Conservation (phyloP, 768 basidiomycete species). For the Austroboletus festivus region DNA sequence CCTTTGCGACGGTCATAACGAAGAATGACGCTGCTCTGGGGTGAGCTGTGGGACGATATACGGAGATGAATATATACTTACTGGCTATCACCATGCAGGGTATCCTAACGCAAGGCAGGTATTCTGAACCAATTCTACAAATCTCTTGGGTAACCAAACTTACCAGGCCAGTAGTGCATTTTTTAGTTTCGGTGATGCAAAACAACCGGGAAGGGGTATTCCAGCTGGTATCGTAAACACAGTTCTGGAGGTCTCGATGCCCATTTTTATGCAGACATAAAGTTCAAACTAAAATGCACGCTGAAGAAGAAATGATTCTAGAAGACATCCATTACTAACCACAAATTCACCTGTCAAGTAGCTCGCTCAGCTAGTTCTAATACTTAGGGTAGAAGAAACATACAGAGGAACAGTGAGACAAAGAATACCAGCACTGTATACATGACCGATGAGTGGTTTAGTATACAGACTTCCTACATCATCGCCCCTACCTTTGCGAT, state of each 20-base stretch:
- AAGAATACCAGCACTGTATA: background rate
- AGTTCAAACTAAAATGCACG: slow-evolving; percentile 2
- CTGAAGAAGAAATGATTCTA: background rate
- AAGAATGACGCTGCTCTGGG: slow-evolving; percentile 1
- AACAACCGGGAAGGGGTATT: background rate
- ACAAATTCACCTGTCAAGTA: slow-evolving; percentile 1
- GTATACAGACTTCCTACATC: background rate
- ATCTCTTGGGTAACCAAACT: background rate
- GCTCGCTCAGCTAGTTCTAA: too few relatives aligned
- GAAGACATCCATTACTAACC: background rate
- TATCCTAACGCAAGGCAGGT: background rate
- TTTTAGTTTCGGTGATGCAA: background rate
- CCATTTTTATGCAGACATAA: background rate
- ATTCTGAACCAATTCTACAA: background rate
- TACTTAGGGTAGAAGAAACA: background rate
- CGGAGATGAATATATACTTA: background rate
- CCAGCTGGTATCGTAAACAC: background rate
- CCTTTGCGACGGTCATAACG: slow-evolving; percentile 1
- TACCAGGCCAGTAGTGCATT: background rate
- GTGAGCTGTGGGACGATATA: background rate
- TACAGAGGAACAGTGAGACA: background rate
- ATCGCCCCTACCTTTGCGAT: slow-evolving; percentile 1
- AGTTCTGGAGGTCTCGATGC: background rate
- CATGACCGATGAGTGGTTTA: background rate
- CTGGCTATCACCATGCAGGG: slow-evolving; percentile 8